These are phyloP conservation scores for Pythium periplocum DNA, from an alignment of 352 stramenopile species.

Conservation along the genomic window DNA sequence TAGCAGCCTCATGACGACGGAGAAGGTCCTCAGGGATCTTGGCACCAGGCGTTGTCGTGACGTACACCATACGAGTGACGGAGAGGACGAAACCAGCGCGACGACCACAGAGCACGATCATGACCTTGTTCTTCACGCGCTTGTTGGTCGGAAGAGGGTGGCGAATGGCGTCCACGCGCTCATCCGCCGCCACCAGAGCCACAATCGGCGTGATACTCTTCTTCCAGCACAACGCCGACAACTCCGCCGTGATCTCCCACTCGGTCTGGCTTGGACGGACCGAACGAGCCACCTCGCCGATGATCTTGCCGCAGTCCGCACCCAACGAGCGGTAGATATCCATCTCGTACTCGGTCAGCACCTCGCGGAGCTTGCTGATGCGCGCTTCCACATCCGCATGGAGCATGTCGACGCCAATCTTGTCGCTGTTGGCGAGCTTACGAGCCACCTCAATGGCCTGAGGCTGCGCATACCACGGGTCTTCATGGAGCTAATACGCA, in stretches of 20 bases:
- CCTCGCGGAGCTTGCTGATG: conserved; percentile 30
- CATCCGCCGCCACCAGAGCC: conserved; percentile 55
- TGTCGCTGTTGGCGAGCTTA: conserved; percentile 30
- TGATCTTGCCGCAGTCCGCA: conserved; percentile 57
- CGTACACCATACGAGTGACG: conserved; percentile 60
- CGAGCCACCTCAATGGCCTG: conserved; percentile 21
- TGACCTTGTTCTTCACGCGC: conserved; percentile 61
- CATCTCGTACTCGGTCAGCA: conserved; percentile 52
- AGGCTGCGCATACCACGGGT: conserved; percentile 49
- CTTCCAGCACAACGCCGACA: conserved; percentile 31
- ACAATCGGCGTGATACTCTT: conserved; percentile 53
- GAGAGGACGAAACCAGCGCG: conserved; percentile 57
- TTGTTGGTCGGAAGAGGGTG: conserved; percentile 70
- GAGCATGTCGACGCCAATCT: conserved; percentile 26
- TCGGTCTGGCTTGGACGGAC: conserved; percentile 44
- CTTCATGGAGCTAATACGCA: conserved; percentile 25
- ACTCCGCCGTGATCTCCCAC: conserved; percentile 42
- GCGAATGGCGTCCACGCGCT: conserved; percentile 58
- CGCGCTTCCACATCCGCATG: conserved; percentile 23
- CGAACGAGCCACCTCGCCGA: conserved; percentile 37
- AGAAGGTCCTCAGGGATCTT: conserved; percentile 33
- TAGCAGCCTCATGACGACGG: conserved; percentile 53
- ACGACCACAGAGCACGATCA: conserved; percentile 72
- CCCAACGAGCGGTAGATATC: conserved; percentile 46
- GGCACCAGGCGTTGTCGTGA: conserved; percentile 31